These are phyloP conservation scores for Fusarium abutilonis DNA, from an alignment of 2,329 filamentous ascomycete genomes.

Conservation along the genomic window DNA sequence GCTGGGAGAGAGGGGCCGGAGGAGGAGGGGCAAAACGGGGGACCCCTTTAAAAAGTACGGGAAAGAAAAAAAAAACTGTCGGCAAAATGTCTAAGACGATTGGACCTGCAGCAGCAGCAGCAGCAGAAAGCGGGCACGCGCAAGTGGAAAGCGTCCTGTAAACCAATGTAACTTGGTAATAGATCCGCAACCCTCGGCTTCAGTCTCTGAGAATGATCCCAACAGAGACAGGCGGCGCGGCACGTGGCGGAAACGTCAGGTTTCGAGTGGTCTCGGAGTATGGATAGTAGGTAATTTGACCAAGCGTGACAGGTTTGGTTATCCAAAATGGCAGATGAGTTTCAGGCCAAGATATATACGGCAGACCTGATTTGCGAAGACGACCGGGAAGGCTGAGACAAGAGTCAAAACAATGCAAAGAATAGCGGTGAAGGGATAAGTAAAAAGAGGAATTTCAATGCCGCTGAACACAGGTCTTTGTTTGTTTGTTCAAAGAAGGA, in stretches of 20 bases:
- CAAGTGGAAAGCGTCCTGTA: conserved; percentile 7
- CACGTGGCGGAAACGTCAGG: conserved; percentile 28
- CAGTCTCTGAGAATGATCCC: conserved; percentile 13
- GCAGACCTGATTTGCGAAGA: conserved; percentile 29
- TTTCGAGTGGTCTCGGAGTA: conserved; percentile 10
- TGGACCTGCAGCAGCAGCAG: conserved; percentile 20
- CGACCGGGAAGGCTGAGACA: conserved; percentile 31
- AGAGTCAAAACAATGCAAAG: conserved; percentile 20
- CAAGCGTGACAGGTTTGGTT: conserved; percentile 32
- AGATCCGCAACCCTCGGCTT: conserved; percentile 19
- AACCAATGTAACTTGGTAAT: conserved; percentile 5
- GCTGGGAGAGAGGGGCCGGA: conserved; percentile 42
- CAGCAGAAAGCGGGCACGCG: conserved; percentile 8
- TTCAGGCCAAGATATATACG: conserved; percentile 31
- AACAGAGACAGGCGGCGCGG: conserved; percentile 28
- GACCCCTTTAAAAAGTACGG: conserved; percentile 36
- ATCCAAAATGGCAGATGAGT: conserved; percentile 33
- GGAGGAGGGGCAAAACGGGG: conserved; percentile 40
- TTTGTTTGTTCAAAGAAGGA: conserved; percentile 19
- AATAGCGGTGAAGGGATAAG: conserved; percentile 32
- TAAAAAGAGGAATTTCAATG: conserved; percentile 3
- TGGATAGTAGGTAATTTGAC: conserved; percentile 5
- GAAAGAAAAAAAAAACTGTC: conserved; percentile 30
- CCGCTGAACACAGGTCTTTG: neutral
- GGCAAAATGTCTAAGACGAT: conserved; percentile 24